phyloP scores from a whole-genome alignment of 2,329 filamentous ascomycete species.

The Tetracladium maxilliforme region DNA sequence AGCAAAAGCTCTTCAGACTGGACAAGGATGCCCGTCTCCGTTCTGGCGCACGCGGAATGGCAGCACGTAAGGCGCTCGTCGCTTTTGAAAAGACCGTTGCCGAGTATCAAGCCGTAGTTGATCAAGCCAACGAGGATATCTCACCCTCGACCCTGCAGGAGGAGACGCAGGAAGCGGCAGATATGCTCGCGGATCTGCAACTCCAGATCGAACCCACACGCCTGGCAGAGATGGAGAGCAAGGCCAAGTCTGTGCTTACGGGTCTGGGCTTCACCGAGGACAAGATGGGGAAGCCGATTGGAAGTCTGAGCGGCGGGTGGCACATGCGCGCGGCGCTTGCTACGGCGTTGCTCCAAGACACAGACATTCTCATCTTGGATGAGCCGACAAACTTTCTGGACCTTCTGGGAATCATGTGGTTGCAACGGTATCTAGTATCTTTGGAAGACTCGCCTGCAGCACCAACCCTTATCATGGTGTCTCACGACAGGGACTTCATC shows the following conservation, averaged over 20 bases:
- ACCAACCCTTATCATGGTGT: constrained; percentile 63
- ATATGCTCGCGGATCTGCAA: constrained; percentile 56
- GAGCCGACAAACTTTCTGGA: constrained; percentile 84
- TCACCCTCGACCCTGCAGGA: constrained; percentile 37
- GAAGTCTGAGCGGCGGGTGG: constrained; percentile 64
- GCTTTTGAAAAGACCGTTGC: constrained; percentile 52
- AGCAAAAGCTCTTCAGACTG: constrained; percentile 48
- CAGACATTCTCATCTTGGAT: constrained; percentile 69
- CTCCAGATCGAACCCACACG: constrained; percentile 51
- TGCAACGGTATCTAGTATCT: constrained; percentile 58
- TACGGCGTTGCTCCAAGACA: constrained; percentile 51
- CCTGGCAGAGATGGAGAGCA: constrained; percentile 46
- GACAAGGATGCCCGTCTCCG: constrained; percentile 61
- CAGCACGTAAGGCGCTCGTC: constrained; percentile 61
- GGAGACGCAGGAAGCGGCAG: constrained; percentile 55
- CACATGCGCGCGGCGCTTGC: constrained; percentile 55
- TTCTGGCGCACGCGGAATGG: constrained; percentile 60
- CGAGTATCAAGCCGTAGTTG: constrained; percentile 35
- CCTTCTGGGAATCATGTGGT: constrained; percentile 70
- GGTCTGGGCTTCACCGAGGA: constrained; percentile 59
- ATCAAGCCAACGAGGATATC: constrained; percentile 40
- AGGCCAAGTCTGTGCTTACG: constrained; percentile 48
- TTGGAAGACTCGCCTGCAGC: constrained; percentile 32
- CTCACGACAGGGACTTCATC: constrained; percentile 72
- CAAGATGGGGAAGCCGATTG: constrained; percentile 41